Base-by-base conservation (phyloP, 495 filamentous ascomycete genomes). In the Thozetella sp. region DNA sequence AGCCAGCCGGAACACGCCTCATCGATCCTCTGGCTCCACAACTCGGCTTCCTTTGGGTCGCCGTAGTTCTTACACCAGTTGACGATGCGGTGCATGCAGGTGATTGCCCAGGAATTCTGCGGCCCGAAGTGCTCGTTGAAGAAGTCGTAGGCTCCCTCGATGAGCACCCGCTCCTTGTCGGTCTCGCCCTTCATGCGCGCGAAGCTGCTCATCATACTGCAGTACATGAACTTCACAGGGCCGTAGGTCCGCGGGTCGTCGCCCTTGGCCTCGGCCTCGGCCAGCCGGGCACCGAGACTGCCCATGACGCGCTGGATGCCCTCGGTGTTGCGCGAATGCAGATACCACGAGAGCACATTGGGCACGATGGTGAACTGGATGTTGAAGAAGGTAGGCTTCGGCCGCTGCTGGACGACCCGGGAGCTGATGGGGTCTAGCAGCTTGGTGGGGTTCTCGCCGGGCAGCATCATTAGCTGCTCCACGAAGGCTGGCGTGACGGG, bases 291-390 rank as follows among this genome's bases (percentile, higher is more conserved):
- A 20, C 11, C 43, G 43, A 48, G 43, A 20, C 20, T 48, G 43
- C 10, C 43, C 43, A 48, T 48, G 43, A 48, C 43, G 10, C 43
- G 43, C 43, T 48, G 43, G 9, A 48, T 48, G 6, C 43, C 43
- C 43, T 48, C 43, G 43, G 20, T 15, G 43, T 48, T 48, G 12
- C 43, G 43, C 11, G 43, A 48, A n/a, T 48, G 43, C 10, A 48
- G 43, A n/a, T 48, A 48, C 43, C 43, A 48, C 9, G 43, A 48
- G n/a, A 48, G 43, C 9, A 48, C 43, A 48, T 48, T 48, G 43
- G 43, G 43, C 43, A 48, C 43, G 43, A 48, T 48, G 43, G 43
- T 48, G 43, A 48, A 48, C 43, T 48, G 43, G n/a, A 48, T 48
- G 43, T 48, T 48, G 43, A 48, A 48, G 43, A 48, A 48, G n/a